Evolutionary conservation across 441 rosid species (phyloP).

Genomic region (Pelargonium hybrid): DNA sequence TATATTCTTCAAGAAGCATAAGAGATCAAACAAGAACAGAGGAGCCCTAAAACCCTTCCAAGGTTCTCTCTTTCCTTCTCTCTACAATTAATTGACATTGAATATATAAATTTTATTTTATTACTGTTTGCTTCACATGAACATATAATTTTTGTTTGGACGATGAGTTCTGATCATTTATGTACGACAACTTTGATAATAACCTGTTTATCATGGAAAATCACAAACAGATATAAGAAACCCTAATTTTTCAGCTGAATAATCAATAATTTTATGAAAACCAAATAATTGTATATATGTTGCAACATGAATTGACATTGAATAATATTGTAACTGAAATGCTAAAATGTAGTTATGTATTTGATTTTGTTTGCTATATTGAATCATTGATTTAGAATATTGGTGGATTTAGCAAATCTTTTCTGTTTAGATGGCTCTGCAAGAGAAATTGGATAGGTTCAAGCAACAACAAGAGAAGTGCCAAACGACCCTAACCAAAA

Average conservation of each 20-base stretch:
- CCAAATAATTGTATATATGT: too few relatives aligned
- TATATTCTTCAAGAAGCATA: not conserved
- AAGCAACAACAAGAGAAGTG: constrained; percentile 65
- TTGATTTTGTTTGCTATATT: not conserved
- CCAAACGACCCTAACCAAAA: constrained; percentile 46
- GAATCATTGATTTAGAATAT: not conserved
- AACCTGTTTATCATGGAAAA: not conserved
- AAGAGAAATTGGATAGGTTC: constrained; percentile 48
- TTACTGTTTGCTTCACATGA: not conserved
- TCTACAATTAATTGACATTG: not conserved
- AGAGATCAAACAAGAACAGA: not conserved
- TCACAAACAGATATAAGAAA: too few relatives aligned
- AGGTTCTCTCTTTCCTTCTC: not conserved
- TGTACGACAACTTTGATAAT: not conserved
- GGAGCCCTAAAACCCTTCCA: not conserved
- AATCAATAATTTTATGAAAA: too few relatives aligned
- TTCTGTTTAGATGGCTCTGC: constrained; percentile 40
- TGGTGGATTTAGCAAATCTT: not conserved
- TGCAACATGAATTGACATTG: too few relatives aligned
- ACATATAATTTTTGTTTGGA: not conserved
- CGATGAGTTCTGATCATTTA: not conserved
- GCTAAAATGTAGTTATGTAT: not conserved
- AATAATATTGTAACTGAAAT: too few relatives aligned
- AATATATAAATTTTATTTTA: not conserved
- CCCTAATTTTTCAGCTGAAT: too few relatives aligned